phyloP scores from a whole-genome alignment of 2,329 filamentous ascomycete genomes.

The Calonectria leucothoes region DNA sequence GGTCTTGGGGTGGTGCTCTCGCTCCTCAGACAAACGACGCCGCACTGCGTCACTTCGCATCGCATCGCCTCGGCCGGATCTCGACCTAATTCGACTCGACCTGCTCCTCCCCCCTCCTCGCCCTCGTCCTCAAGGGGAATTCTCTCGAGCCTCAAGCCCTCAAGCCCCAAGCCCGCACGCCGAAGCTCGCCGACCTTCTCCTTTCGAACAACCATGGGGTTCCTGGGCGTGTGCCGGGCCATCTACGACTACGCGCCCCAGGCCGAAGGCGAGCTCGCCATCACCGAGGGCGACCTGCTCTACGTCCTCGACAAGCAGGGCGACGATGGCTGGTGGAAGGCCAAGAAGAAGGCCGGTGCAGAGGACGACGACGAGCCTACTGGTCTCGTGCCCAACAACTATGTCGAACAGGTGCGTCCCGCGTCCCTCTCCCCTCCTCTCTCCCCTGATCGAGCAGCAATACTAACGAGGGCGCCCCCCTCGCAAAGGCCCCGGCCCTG shows the following conservation, averaged over 20 bases:
- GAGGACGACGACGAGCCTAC: slow-evolving; percentile 93
- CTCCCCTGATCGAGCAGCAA: background rate
- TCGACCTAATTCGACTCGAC: slow-evolving; percentile 30
- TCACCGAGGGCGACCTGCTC: slow-evolving; percentile 87
- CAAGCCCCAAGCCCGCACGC: slow-evolving; percentile 29
- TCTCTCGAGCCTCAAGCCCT: slow-evolving; percentile 27
- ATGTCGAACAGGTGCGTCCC: slow-evolving; percentile 82
- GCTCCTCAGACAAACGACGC: slow-evolving; percentile 44
- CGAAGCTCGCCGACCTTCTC: slow-evolving; percentile 33
- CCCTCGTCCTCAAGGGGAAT: slow-evolving; percentile 22
- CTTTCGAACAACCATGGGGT: slow-evolving; percentile 78
- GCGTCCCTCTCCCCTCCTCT: background rate
- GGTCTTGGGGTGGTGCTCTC: slow-evolving; percentile 28
- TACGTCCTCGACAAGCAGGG: slow-evolving; percentile 86
- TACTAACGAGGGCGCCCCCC: slow-evolving; percentile 18
- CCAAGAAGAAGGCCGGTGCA: slow-evolving; percentile 86
- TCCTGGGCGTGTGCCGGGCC: slow-evolving; percentile 90
- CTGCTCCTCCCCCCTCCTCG: slow-evolving; percentile 12
- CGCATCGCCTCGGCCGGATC: slow-evolving; percentile 31
- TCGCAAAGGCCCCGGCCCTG: slow-evolving; percentile 69
- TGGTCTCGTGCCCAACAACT: slow-evolving; percentile 93
- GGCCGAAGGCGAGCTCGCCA: slow-evolving; percentile 84
- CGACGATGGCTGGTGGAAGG: slow-evolving; percentile 92
- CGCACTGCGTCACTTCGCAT: slow-evolving; percentile 45
- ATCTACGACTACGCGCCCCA: slow-evolving; percentile 94